These are phyloP conservation scores for Ogataea thermomethanolica DNA, from an alignment of 805 yeast species.

Conservation along the genomic window DNA sequence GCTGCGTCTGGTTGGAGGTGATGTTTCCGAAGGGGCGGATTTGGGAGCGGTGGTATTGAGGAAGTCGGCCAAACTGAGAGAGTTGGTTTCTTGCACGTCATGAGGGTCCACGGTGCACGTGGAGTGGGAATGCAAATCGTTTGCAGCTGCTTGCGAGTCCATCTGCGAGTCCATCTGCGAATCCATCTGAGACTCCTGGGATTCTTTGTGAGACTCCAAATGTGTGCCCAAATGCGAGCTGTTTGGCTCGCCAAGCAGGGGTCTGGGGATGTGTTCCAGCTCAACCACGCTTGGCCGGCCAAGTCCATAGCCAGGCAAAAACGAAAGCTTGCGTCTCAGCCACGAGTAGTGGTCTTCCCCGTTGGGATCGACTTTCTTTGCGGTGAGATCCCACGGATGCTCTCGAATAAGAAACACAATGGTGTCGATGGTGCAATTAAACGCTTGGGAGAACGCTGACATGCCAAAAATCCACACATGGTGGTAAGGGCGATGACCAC, in stretches of 20 bases:
- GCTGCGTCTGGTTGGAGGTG: constrained; percentile 13
- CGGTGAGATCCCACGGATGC: constrained; percentile 60
- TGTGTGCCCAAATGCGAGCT: background rate
- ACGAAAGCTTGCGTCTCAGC: constrained; percentile 24
- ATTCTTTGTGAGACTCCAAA: too few species aligned
- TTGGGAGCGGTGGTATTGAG: constrained; percentile 9
- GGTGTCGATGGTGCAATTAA: constrained; percentile 75
- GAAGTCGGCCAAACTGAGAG: constrained; percentile 19
- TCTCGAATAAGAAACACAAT: constrained; percentile 75
- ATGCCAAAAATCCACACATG: constrained; percentile 61
- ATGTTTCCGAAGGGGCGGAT: constrained; percentile 4
- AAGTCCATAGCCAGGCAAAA: constrained; percentile 28
- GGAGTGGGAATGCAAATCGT: background rate
- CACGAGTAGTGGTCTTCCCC: constrained; percentile 12
- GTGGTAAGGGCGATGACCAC: constrained; percentile 49
- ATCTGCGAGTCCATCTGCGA: too few species aligned
- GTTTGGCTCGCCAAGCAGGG: background rate
- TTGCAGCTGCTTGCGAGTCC: too few species aligned
- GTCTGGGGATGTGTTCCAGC: background rate
- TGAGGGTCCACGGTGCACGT: constrained; percentile 4
- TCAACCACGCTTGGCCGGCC: background rate
- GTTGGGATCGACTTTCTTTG: constrained; percentile 23
- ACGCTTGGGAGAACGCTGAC: constrained; percentile 76
- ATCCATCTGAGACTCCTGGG: too few species aligned
- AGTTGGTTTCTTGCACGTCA: constrained; percentile 7